Percentiles rank a stretch among this genome's conserved stretches.
Evolutionary conservation across 2,329 filamentous ascomycete species (phyloP).

Genomic region (Aspergillus caelatus): DNA sequence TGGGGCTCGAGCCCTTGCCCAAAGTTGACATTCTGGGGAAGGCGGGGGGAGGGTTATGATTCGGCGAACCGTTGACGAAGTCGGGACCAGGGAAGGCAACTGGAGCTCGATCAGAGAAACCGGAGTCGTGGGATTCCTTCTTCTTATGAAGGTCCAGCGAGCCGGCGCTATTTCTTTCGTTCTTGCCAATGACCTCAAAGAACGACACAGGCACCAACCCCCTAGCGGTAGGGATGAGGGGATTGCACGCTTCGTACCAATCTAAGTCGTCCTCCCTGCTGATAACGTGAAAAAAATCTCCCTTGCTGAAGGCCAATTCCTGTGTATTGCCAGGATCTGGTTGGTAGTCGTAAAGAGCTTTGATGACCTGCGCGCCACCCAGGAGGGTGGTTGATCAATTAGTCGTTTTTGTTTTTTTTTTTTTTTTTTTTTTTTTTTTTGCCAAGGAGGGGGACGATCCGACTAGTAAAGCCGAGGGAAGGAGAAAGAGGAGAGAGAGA

Average conservation of each 20-base stretch:
- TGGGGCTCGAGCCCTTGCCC: slow-evolving; percentile 67
- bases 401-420: background rate
- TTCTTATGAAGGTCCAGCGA: slow-evolving; percentile 58
- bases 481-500: slow-evolving; percentile 7
- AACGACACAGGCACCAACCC: slow-evolving; percentile 92
- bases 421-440: no score
- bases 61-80: slow-evolving; percentile 21
- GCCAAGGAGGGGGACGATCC: slow-evolving; percentile 1
- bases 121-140: slow-evolving; percentile 81
- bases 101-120: slow-evolving; percentile 69
- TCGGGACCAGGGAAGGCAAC: slow-evolving; percentile 32
- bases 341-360: slow-evolving; percentile 91
- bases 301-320: slow-evolving; percentile 87
- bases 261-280: slow-evolving; percentile 90
- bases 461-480: slow-evolving; percentile 2
- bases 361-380: slow-evolving; percentile 73
- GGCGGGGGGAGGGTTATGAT: slow-evolving; percentile 27
- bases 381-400: slow-evolving; percentile 18
- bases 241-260: slow-evolving; percentile 99
- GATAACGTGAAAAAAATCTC: slow-evolving; percentile 98
- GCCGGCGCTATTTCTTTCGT: slow-evolving; percentile 82
- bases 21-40: slow-evolving; percentile 49
- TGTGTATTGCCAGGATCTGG: slow-evolving; percentile 68
- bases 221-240: slow-evolving; percentile 76
- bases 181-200: slow-evolving; percentile 91